Base-by-base conservation (phyloP, 176 grass and related monocot species). In the Neostapfia colusana region DNA sequence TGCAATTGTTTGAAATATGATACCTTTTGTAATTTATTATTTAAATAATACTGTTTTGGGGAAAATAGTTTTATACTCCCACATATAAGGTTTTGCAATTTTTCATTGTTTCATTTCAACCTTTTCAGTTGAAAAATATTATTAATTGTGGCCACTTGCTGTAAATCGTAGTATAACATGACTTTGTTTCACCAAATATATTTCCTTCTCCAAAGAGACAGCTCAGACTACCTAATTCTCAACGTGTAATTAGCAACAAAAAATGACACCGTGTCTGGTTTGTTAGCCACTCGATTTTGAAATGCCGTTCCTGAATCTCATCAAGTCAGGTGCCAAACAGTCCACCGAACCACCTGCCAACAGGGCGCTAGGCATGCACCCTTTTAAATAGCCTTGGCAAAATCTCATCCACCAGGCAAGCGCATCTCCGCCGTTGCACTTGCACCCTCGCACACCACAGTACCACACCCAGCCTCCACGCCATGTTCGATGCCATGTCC, bases 401-500 rank as follows among this genome's bases (percentile, higher is more conserved):
- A 49, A n/a, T n/a, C n/a, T 48, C 8, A 58, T 75, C 81, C 20
- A 75, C 12, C 10, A 11, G 73, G 37, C 8, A 15, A n/a, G 17
- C 23, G 48, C 48, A 7, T 1, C 57, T 37, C 25, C 27, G 26
- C 8, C 4, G 9, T 44, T 76, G 73, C 24, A 20, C 25, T 58
- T 20, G 67, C 74, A 64, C n/a, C n/a, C n/a, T n/a, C n/a, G n/a
- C n/a, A n/a, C n/a, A n/a, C n/a, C n/a, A n/a, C n/a, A n/a, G n/a
- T n/a, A n/a, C n/a, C 23, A 41, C 18, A 3, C 17, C 10, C 27
- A 11, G 5, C 20, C n/a, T 6, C 10, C 21, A 27, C 4, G 9
- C 40, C 63, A 85, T 85, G 77, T 50, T 85, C 42, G 36, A 31
- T 0, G 70, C 31, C 70, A 25, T 63, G 70, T 60, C 70, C 53